These are phyloP conservation scores for Ramalina intermedia DNA, from an alignment of 495 filamentous ascomycete genomes.

Conservation along the genomic window DNA sequence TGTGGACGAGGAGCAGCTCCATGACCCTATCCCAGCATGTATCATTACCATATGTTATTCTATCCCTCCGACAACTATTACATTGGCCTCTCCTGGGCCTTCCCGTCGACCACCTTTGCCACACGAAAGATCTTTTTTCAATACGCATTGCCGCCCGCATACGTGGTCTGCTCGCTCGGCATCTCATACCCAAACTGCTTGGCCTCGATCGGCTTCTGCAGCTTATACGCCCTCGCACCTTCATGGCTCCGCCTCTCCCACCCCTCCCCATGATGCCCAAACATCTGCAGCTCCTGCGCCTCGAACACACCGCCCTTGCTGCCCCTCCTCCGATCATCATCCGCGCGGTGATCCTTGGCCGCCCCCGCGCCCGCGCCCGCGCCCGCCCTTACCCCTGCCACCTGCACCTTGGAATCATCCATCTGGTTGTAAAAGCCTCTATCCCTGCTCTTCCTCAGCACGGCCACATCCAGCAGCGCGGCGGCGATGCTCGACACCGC, in stretches of 20 bases:
- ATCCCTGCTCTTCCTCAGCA: neutral
- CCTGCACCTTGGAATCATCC: constrained; percentile 8
- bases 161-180: constrained; percentile 17
- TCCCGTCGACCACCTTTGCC: no score
- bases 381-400: neutral
- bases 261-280: neutral
- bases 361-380: neutral
- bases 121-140: no score
- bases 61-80: no score
- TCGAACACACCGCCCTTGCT: neutral
- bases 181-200: constrained; percentile 14
- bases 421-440: constrained; percentile 13
- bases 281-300: neutral
- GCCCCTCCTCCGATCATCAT: neutral
- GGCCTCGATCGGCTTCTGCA: constrained; percentile 13
- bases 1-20: no score
- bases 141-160: constrained; percentile 7
- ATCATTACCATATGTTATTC: no score
- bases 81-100: no score
- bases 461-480: constrained; percentile 10
- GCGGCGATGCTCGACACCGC: constrained; percentile 13
- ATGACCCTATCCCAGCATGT: no score
- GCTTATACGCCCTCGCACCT: constrained; percentile 9
- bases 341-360: neutral
- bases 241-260: constrained; percentile 3